Conservation (phyloP, 371 early-diverging fungal species). For the Mortierella sp. region DNA sequence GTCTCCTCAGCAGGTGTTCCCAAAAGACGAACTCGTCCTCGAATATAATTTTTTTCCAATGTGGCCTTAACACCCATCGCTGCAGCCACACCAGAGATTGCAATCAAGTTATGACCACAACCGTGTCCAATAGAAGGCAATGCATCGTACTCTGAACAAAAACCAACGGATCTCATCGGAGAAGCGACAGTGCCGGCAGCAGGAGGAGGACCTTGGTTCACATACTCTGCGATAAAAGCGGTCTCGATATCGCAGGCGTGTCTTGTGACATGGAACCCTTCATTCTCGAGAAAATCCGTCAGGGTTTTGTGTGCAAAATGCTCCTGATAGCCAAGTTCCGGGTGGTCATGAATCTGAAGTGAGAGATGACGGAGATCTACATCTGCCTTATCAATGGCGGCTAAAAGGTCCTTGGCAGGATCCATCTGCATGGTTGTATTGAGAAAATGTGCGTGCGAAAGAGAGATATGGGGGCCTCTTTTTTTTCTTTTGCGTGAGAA, state of each 20-base stretch:
- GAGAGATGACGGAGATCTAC: conserved; percentile 63
- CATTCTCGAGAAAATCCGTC: conserved; percentile 49
- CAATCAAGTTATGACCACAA: conserved; percentile 80
- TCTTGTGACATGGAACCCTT: conserved; percentile 58
- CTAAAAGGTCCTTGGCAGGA: conserved; percentile 24
- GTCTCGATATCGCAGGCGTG: conserved; percentile 57
- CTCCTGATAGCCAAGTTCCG: conserved; percentile 58
- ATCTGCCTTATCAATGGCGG: conserved; percentile 62
- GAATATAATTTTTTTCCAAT: conserved; percentile 63
- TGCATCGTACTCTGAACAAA: conserved; percentile 62
- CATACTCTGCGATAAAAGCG: conserved; percentile 61
- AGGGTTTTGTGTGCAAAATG: conserved; percentile 55
- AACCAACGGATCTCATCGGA: conserved; percentile 43
- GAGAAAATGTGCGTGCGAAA: conserved; percentile 9
- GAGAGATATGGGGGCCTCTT: too few relatives aligned
- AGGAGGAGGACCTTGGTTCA: conserved; percentile 7
- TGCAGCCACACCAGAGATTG: conserved; percentile 77
- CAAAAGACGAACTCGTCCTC: conserved; percentile 75
- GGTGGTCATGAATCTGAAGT: conserved; percentile 56
- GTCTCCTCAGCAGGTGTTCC: conserved; percentile 90
- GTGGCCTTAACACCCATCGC: conserved; percentile 66
- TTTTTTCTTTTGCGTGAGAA: conserved; percentile 8
- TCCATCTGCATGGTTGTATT: conserved; percentile 19
- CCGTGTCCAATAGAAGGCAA: conserved; percentile 70
- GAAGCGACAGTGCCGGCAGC: background rate